phyloP scores from a whole-genome alignment of 2,329 filamentous ascomycete genomes.

The Cladosporium velox region DNA sequence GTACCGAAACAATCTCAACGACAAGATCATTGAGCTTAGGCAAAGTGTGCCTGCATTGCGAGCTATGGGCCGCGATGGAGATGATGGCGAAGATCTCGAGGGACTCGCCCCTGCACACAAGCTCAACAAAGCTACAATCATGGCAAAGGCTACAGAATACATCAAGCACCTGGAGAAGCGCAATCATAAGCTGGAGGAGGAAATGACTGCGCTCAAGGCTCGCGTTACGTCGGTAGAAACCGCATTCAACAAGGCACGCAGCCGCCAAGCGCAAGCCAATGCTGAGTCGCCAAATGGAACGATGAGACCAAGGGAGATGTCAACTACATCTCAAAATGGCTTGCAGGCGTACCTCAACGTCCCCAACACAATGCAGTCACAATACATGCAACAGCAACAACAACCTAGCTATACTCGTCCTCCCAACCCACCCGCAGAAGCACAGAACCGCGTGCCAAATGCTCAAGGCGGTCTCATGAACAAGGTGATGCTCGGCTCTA shows the following conservation, averaged over 20 bases:
- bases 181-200: conserved; percentile 77
- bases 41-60: conserved; percentile 90
- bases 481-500: conserved; percentile 89
- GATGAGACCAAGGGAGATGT: conserved; percentile 31
- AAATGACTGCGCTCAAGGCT: conserved; percentile 76
- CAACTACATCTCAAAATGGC: conserved; percentile 31
- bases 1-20: conserved; percentile 93
- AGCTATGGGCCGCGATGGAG: conserved; percentile 73
- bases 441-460: conserved; percentile 33
- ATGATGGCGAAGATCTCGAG: conserved; percentile 74
- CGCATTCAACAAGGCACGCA: conserved; percentile 55
- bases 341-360: conserved; percentile 32
- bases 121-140: conserved; percentile 93
- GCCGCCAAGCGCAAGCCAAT: conserved; percentile 30
- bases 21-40: conserved; percentile 89
- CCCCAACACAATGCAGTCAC: conserved; percentile 34
- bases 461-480: conserved; percentile 55
- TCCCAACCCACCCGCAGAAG: conserved; percentile 36
- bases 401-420: conserved; percentile 37
- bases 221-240: conserved; percentile 68
- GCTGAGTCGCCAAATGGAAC: conserved; percentile 27
- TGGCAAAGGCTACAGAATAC: conserved; percentile 95
- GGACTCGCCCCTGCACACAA: conserved; percentile 79
- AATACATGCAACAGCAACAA: conserved; percentile 38
- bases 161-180: conserved; percentile 91